These are phyloP conservation scores for Ettlia oleoabundans DNA, from an alignment of 139 green algal species.

Conservation along the genomic window DNA sequence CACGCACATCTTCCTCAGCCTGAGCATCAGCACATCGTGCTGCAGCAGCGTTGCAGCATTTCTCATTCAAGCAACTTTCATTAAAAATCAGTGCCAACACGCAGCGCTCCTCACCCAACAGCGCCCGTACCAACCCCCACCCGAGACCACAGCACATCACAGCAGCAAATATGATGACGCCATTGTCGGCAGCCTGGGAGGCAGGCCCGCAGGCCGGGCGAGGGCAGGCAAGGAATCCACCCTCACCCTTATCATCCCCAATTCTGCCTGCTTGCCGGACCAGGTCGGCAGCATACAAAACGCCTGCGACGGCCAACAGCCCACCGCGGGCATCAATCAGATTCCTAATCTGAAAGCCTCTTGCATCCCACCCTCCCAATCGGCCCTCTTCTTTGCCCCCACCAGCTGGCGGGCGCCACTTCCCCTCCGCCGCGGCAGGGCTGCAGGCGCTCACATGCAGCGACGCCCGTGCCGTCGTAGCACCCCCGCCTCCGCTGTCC, in stretches of 20 bases:
- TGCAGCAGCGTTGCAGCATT: too few species aligned
- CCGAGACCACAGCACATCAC: too few species aligned
- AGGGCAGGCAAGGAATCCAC: too few species aligned
- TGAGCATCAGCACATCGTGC: too few species aligned
- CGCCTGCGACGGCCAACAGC: background rate
- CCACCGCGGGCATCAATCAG: background rate
- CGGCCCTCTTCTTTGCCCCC: background rate
- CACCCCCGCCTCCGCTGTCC: background rate
- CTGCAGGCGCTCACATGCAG: background rate
- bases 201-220: too few species aligned
- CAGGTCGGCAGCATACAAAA: background rate
- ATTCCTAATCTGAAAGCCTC: background rate
- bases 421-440: background rate
- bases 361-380: background rate
- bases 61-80: too few species aligned
- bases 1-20: too few species aligned
- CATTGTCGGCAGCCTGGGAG: too few species aligned
- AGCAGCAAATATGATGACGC: too few species aligned
- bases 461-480: background rate
- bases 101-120: too few species aligned
- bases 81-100: too few species aligned
- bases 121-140: too few species aligned
- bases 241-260: background rate
- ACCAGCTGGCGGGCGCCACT: background rate
- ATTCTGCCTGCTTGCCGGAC: background rate